Percentiles rank a stretch among this genome's conserved stretches.
Evolutionary conservation across 192 early-diverging fungal species (phyloP).

Genomic region (Helicostylum pulchrum): DNA sequence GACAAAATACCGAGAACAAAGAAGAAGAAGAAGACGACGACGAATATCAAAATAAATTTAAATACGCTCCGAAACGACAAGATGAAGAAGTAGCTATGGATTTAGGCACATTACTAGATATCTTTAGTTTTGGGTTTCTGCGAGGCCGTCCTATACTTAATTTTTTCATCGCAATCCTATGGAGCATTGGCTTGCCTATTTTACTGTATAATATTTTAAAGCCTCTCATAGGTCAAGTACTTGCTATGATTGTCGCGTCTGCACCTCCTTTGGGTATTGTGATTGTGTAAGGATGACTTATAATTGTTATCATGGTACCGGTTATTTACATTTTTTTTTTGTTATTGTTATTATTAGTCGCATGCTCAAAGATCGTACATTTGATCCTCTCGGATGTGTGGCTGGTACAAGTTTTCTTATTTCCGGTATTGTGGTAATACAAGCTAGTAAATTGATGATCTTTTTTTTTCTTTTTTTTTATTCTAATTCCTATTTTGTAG

Average conservation of each 20-base stretch:
- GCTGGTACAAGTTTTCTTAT: constrained; percentile 34
- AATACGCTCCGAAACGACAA: constrained; percentile 19
- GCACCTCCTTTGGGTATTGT: constrained; percentile 30
- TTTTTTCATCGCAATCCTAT: constrained; percentile 30
- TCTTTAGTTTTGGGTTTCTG: constrained; percentile 31
- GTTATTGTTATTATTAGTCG: constrained; percentile 11
- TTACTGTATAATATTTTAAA: constrained; percentile 27
- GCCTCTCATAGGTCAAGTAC: constrained; percentile 28
- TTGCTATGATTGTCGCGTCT: constrained; percentile 34
- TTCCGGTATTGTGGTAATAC: constrained; percentile 31
- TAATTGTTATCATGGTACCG: background rate
- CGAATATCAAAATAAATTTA: background rate
- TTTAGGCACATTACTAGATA: constrained; percentile 20
- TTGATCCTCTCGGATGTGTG: constrained; percentile 30
- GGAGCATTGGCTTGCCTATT: constrained; percentile 33
- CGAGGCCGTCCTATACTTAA: constrained; percentile 27
- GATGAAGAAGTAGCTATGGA: constrained; percentile 28
- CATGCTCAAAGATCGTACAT: constrained; percentile 21
- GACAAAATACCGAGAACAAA: too few species aligned
- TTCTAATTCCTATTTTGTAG: constrained; percentile 9
- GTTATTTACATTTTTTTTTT: background rate
- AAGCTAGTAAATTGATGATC: background rate
- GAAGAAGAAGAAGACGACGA: too few species aligned
- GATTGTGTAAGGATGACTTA: constrained; percentile 16
- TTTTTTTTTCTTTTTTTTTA: constrained; percentile 3